A percentile compares a stretch with the other conserved stretches of the same genome.
Evolutionary conservation across 2,329 filamentous ascomycete genomes (phyloP).

Genomic region (Purpureocillium lavendulum): DNA sequence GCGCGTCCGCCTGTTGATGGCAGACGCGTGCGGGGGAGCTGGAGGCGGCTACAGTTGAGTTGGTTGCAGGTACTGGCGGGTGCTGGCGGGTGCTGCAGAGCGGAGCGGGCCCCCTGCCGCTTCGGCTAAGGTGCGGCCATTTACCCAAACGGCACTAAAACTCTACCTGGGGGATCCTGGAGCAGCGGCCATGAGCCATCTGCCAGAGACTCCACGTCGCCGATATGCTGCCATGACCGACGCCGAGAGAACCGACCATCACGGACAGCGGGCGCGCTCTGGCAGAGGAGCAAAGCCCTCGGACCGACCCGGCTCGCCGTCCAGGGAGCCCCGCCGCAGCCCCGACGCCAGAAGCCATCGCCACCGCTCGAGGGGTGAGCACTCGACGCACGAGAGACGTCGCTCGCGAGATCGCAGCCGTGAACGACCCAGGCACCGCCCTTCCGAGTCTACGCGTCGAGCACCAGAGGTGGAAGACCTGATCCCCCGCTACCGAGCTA

Average conservation of each 20-base stretch:
- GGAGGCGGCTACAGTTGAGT: no score
- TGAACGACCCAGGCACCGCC: constrained; percentile 19
- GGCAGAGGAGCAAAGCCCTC: constrained; percentile 24
- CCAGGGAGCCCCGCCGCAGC: constrained; percentile 20
- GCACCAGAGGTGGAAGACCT: constrained; percentile 24
- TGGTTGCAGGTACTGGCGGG: no score
- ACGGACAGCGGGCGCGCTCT: constrained; percentile 26
- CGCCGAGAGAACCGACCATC: constrained; percentile 25
- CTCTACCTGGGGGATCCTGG: constrained; percentile 21
- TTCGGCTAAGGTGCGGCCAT: constrained; percentile 31
- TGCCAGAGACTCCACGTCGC: constrained; percentile 23
- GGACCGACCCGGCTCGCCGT: constrained; percentile 22
- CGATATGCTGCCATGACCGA: constrained; percentile 33
- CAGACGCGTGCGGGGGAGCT: no score
- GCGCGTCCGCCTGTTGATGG: no score
- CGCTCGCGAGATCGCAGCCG: constrained; percentile 29
- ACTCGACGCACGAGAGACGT: constrained; percentile 25
- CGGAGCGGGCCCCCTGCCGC: constrained; percentile 10
- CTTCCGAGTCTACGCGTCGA: constrained; percentile 17
- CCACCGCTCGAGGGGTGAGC: constrained; percentile 22
- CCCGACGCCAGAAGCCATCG: constrained; percentile 19
- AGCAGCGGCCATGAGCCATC: constrained; percentile 18
- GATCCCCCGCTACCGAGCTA: constrained; percentile 28
- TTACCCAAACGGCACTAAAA: constrained; percentile 29
- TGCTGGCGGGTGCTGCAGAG: not conserved